Conservation (phyloP, 129 eudicot genomes). For the Artemisia annua region DNA sequence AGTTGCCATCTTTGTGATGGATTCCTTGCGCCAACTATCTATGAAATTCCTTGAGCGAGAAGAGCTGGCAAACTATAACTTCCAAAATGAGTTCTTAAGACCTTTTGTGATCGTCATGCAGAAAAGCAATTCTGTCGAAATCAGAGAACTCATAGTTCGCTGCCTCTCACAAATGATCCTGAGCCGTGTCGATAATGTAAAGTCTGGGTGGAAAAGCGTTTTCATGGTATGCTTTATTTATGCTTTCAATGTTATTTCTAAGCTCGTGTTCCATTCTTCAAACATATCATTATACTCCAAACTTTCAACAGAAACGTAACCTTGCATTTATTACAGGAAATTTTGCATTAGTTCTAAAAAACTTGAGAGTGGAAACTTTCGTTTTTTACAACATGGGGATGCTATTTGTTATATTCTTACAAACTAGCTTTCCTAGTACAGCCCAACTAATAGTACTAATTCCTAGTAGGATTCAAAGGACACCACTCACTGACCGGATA, state of each 20-base stretch:
- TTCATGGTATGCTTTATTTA: constrained; percentile 63
- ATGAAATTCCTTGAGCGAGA: constrained; percentile 88
- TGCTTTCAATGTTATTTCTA: background rate
- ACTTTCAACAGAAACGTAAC: constrained; percentile 1
- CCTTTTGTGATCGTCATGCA: constrained; percentile 96
- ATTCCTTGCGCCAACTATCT: too few relatives aligned
- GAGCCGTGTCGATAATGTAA: constrained; percentile 83
- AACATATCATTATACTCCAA: constrained; percentile 10
- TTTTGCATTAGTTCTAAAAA: background rate
- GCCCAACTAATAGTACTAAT: background rate
- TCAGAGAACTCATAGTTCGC: constrained; percentile 93
- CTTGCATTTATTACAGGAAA: constrained; percentile 9
- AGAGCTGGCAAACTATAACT: constrained; percentile 91
- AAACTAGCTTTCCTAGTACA: background rate
- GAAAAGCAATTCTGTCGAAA: constrained; percentile 86
- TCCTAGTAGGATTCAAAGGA: background rate
- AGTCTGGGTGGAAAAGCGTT: constrained; percentile 99
- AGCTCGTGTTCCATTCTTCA: constrained; percentile 7
- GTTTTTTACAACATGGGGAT: too few relatives aligned
- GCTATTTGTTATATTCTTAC: background rate
- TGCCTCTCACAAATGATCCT: constrained; percentile 99
- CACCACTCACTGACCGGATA: background rate
- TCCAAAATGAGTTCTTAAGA: constrained; percentile 94
- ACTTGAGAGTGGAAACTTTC: background rate
- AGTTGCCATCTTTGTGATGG: too few relatives aligned